Evolutionary conservation across 2,329 filamentous ascomycete genomes (phyloP).

Genomic region (Stylonectria norvegica): DNA sequence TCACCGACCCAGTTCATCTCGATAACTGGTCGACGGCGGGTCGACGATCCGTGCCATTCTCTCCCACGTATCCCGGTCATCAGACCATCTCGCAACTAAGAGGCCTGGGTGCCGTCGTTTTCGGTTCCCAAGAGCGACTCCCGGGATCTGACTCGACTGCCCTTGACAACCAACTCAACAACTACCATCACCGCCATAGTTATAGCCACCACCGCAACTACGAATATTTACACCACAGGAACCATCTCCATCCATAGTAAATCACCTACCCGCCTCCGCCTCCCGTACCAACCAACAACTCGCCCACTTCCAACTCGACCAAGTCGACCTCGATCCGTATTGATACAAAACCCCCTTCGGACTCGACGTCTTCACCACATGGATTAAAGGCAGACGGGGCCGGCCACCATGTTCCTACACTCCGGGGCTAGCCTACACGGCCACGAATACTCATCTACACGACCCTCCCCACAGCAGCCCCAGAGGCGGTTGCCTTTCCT

Average conservation of each 20-base stretch:
- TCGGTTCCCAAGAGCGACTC: no score
- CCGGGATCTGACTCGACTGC: background rate
- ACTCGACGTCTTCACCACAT: slow-evolving; percentile 19
- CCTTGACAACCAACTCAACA: background rate
- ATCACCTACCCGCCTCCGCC: no score
- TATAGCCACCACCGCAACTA: no score
- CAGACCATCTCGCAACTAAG: slow-evolving; percentile 18
- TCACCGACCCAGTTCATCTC: slow-evolving; percentile 3
- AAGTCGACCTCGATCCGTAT: no score
- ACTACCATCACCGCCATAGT: no score
- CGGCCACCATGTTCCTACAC: slow-evolving; percentile 53
- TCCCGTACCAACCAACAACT: background rate
- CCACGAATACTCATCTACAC: slow-evolving; percentile 52
- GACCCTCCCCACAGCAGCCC: slow-evolving; percentile 31
- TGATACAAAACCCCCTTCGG: slow-evolving; percentile 6
- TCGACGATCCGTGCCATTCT: slow-evolving; percentile 15
- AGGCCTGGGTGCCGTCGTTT: background rate
- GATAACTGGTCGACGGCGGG: slow-evolving; percentile 5
- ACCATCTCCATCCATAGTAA: no score
- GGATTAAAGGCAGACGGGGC: slow-evolving; percentile 14
- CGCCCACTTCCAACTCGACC: background rate
- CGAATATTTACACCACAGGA: no score
- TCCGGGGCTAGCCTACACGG: slow-evolving; percentile 58
- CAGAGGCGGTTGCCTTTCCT: slow-evolving; percentile 39
- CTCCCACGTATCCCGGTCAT: slow-evolving; percentile 27